Percentiles rank a stretch among this genome's conserved stretches.
phyloP scores from a whole-genome alignment of 805 yeast species.

The Nakazawaea sp. region DNA sequence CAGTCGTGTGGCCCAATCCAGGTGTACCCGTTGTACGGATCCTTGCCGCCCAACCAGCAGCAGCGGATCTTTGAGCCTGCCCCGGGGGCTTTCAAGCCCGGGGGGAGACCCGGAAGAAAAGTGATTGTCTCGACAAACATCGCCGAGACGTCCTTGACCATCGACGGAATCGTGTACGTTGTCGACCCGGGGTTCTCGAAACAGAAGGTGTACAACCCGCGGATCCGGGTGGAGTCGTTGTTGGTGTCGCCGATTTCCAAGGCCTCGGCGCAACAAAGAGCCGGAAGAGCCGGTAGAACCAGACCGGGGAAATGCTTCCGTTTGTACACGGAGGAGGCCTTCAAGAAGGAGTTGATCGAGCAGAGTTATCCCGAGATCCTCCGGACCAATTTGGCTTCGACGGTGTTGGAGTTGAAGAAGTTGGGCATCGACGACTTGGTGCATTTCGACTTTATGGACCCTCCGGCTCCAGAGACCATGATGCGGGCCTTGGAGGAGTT shows the following conservation, averaged over 20 bases:
- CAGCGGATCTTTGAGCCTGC: slow-evolving; percentile 92
- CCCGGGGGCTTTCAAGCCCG: slow-evolving; percentile 59
- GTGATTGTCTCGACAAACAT: slow-evolving; percentile 89
- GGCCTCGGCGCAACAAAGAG: slow-evolving; percentile 97
- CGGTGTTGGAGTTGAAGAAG: slow-evolving; percentile 89
- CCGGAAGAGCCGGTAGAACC: slow-evolving; percentile 99
- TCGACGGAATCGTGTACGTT: slow-evolving; percentile 95
- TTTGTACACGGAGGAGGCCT: slow-evolving; percentile 93
- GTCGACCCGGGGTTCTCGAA: slow-evolving; percentile 97
- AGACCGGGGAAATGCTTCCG: slow-evolving; percentile 98
- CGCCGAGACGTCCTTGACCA: slow-evolving; percentile 96
- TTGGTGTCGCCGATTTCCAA: slow-evolving; percentile 94
- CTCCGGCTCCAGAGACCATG: slow-evolving; percentile 99
- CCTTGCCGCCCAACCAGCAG: slow-evolving; percentile 93
- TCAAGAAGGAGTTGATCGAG: slow-evolving; percentile 86
- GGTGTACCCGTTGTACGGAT: slow-evolving; percentile 93
- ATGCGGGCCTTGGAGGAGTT: slow-evolving; percentile 97
- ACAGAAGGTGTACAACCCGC: slow-evolving; percentile 93
- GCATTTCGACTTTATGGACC: slow-evolving; percentile 98
- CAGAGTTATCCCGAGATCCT: slow-evolving; percentile 96
- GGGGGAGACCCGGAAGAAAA: slow-evolving; percentile 92
- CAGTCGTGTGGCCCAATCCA: slow-evolving; percentile 83
- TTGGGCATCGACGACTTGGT: slow-evolving; percentile 94
- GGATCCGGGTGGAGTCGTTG: slow-evolving; percentile 90
- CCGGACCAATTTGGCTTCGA: slow-evolving; percentile 83